These are phyloP conservation scores for Apophysomyces ossiformis DNA, from an alignment of 371 early-diverging fungal species.

Conservation along the genomic window DNA sequence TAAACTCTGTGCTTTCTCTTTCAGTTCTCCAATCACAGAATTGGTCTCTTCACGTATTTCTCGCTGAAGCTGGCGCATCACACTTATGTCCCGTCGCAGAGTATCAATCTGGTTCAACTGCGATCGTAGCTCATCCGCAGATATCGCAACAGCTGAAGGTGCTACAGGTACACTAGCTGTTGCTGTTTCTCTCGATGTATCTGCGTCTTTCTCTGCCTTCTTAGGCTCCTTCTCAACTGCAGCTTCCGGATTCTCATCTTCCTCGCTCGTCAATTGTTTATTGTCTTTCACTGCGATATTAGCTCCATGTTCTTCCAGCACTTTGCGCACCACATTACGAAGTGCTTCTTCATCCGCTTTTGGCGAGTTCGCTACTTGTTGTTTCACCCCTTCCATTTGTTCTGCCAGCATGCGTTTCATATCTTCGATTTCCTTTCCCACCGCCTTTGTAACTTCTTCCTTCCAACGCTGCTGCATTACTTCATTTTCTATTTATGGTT, in stretches of 20 bases:
- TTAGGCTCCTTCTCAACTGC: background rate
- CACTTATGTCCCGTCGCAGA: slow-evolving; percentile 55
- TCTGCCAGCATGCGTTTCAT: slow-evolving; percentile 34
- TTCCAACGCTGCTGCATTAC: slow-evolving; percentile 39
- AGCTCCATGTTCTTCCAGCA: slow-evolving; percentile 25
- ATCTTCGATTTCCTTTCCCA: slow-evolving; percentile 44
- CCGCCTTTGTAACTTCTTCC: slow-evolving; percentile 27
- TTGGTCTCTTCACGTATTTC: slow-evolving; percentile 58
- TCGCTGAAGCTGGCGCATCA: slow-evolving; percentile 64
- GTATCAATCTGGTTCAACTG: slow-evolving; percentile 41
- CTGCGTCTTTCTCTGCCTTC: slow-evolving; percentile 5
- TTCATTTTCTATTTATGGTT: slow-evolving; percentile 1
- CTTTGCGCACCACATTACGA: slow-evolving; percentile 35
- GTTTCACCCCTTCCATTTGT: slow-evolving; percentile 37
- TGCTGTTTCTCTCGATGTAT: background rate
- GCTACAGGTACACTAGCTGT: slow-evolving; percentile 10
- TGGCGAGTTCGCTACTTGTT: slow-evolving; percentile 28
- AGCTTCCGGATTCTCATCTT: too few relatives aligned
- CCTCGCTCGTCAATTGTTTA: background rate
- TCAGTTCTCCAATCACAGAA: slow-evolving; percentile 41
- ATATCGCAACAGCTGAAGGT: slow-evolving; percentile 14
- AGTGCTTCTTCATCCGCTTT: slow-evolving; percentile 13
- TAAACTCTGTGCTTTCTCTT: slow-evolving; percentile 46
- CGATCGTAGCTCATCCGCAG: slow-evolving; percentile 26
- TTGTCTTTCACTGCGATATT: background rate